Conservation (phyloP, 106 monocot species). For the Dioscorea zingiberensis region DNA sequence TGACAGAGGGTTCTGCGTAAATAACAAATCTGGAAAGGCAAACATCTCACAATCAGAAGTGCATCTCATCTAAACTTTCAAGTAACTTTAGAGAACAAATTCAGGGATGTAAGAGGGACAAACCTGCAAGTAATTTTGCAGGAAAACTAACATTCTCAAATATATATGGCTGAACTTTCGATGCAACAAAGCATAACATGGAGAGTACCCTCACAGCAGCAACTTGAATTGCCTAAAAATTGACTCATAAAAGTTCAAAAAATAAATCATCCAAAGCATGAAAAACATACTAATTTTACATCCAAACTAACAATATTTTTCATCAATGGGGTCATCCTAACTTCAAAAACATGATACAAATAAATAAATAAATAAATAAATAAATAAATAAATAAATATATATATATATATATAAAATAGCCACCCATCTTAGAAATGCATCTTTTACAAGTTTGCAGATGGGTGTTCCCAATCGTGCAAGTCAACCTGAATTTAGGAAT, state of each 20-base stretch:
- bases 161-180: constrained; percentile 33
- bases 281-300: not conserved
- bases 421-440: not conserved
- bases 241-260: no score
- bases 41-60: not conserved
- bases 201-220: constrained; percentile 59
- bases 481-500: no score
- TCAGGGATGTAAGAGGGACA: not conserved
- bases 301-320: not conserved
- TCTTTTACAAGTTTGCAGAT: no score
- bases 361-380: no score
- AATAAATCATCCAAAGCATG: not conserved
- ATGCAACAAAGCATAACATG: constrained; percentile 37
- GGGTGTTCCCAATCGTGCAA: no score
- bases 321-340: not conserved
- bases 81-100: not conserved
- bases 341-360: no score
- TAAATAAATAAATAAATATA: no score
- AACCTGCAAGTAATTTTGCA: constrained; percentile 57
- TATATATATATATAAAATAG: no score
- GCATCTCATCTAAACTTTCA: not conserved
- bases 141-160: constrained; percentile 42
- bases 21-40: constrained; percentile 36
- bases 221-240: constrained; percentile 51
- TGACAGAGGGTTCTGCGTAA: constrained; percentile 23